A percentile compares a stretch with the other conserved stretches of the same genome.
These are phyloP conservation scores for Entelexis paramagnoliae DNA, from an alignment of 1,139 yeast genomes.

Conservation along the genomic window DNA sequence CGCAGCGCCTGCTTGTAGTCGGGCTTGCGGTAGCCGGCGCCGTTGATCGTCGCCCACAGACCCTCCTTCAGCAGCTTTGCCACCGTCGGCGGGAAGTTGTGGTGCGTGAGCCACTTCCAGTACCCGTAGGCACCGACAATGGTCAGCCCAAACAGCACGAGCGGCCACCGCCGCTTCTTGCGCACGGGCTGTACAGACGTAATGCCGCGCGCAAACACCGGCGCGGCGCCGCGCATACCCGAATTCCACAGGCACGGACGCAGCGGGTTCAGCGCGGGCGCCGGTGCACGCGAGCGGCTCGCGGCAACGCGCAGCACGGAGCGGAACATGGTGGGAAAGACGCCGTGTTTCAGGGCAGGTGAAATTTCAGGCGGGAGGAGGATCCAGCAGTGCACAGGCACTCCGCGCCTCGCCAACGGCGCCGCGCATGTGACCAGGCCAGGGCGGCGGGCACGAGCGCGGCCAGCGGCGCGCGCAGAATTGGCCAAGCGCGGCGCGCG, in stretches of 20 bases:
- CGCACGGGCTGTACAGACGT: slow-evolving; percentile 18
- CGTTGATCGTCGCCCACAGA: slow-evolving; percentile 67
- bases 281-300: not conserved
- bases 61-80: slow-evolving; percentile 64
- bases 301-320: not conserved
- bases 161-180: slow-evolving; percentile 17
- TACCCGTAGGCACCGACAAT: slow-evolving; percentile 17
- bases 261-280: not conserved
- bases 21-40: slow-evolving; percentile 50
- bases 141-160: slow-evolving; percentile 9
- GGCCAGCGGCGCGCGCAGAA: too few species aligned
- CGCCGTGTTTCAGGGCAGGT: not conserved
- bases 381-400: not conserved
- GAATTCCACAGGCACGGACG: not conserved
- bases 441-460: too few species aligned
- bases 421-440: not conserved
- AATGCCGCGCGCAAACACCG: slow-evolving; percentile 5
- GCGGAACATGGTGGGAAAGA: not conserved
- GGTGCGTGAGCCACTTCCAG: slow-evolving; percentile 29
- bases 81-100: slow-evolving; percentile 45
- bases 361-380: too few species aligned
- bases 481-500: too few species aligned
- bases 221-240: not conserved
- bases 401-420: not conserved
- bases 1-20: slow-evolving; percentile 57